phyloP scores from a whole-genome alignment of 2,329 filamentous ascomycete genomes.

The Nothopassalora personata region DNA sequence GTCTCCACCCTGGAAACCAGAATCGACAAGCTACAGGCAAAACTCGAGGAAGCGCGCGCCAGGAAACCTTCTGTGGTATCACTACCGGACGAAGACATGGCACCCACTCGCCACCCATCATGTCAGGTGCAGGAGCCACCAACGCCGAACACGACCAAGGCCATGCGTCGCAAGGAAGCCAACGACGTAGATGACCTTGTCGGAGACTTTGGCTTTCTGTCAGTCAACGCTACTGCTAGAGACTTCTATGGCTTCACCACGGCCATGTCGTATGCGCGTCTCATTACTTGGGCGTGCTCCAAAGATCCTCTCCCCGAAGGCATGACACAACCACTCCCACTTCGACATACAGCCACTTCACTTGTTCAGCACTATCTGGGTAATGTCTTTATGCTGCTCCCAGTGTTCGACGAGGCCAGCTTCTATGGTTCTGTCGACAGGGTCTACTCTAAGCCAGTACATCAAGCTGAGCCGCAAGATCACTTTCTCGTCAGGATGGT shows the following conservation, averaged over 20 bases:
- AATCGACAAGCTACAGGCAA: slow-evolving; percentile 80
- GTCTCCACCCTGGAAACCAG: slow-evolving; percentile 90
- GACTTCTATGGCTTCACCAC: slow-evolving; percentile 86
- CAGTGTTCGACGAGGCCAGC: slow-evolving; percentile 73
- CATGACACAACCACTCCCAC: slow-evolving; percentile 58
- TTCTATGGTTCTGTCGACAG: slow-evolving; percentile 75
- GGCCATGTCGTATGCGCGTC: slow-evolving; percentile 85
- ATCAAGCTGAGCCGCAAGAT: slow-evolving; percentile 61
- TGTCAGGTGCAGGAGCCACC: slow-evolving; percentile 23
- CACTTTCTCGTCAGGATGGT: slow-evolving; percentile 87
- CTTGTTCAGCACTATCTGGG: slow-evolving; percentile 79
- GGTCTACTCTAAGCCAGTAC: slow-evolving; percentile 66
- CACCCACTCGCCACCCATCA: slow-evolving; percentile 46
- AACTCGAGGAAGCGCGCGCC: slow-evolving; percentile 60
- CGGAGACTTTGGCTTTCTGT: slow-evolving; percentile 90
- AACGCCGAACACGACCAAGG: slow-evolving; percentile 32
- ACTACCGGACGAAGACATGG: slow-evolving; percentile 55
- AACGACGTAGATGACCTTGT: slow-evolving; percentile 87
- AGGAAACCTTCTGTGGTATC: slow-evolving; percentile 66
- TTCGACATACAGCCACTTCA: slow-evolving; percentile 60
- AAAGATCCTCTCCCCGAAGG: slow-evolving; percentile 66
- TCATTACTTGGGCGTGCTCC: slow-evolving; percentile 76
- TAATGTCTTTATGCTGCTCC: slow-evolving; percentile 73
- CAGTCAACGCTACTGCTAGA: slow-evolving; percentile 87
- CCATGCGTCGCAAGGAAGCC: slow-evolving; percentile 59